phyloP scores from a whole-genome alignment of 1,139 yeast species.

The Trichomonascaceae sp. region DNA sequence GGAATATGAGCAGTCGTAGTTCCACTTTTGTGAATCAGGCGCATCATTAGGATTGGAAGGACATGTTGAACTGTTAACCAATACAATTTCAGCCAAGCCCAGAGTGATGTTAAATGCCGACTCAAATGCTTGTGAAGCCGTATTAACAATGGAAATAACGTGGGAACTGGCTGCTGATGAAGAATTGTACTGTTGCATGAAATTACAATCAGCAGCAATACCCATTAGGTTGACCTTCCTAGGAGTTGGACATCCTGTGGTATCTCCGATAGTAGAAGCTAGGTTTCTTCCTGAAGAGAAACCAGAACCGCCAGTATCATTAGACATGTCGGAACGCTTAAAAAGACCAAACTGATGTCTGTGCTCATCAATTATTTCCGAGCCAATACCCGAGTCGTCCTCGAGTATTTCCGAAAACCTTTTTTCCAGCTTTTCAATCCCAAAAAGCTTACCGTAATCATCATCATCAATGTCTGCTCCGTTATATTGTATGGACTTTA shows the following conservation, averaged over 20 bases:
- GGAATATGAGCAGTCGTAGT: conserved; percentile 26
- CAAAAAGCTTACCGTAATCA: conserved; percentile 9
- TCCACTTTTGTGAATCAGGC: conserved; percentile 25
- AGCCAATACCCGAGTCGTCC: background rate
- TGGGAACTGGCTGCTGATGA: conserved; percentile 30
- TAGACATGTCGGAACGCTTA: conserved; percentile 13
- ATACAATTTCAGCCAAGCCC: conserved; percentile 26
- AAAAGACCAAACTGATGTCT: conserved; percentile 3
- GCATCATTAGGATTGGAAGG: conserved; percentile 20
- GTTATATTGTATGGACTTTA: conserved; percentile 14
- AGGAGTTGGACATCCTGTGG: conserved; percentile 33
- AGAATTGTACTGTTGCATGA: conserved; percentile 26
- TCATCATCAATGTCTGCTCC: conserved; percentile 9
- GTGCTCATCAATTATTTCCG: background rate
- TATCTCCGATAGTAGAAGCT: conserved; percentile 29
- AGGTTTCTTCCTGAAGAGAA: conserved; percentile 29
- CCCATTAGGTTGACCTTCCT: conserved; percentile 34
- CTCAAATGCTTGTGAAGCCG: conserved; percentile 35
- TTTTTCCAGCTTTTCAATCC: conserved; percentile 1
- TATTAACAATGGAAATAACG: conserved; percentile 31
- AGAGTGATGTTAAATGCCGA: conserved; percentile 34
- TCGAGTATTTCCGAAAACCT: conserved; percentile 6
- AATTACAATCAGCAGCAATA: conserved; percentile 36
- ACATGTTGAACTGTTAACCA: conserved; percentile 27
- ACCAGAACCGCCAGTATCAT: conserved; percentile 29